These are phyloP conservation scores for Hyphopichia burtonii DNA, from an alignment of 1,139 yeast species.

Conservation along the genomic window DNA sequence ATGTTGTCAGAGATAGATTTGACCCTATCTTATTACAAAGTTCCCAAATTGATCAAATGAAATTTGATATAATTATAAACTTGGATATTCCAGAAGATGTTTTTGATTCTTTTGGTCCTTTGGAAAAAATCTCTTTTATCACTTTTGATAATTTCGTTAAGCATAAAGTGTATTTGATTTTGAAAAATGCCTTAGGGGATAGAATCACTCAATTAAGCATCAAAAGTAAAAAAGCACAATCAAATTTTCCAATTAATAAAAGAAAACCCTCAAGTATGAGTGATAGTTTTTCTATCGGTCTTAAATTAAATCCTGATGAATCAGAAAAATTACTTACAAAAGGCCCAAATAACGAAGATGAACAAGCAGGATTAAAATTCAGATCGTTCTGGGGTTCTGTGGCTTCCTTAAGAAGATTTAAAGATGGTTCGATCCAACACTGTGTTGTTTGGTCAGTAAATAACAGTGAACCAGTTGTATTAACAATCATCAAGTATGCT, in stretches of 20 bases:
- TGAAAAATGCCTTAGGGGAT: conserved; percentile 65
- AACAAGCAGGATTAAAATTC: conserved; percentile 60
- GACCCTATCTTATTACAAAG: conserved; percentile 76
- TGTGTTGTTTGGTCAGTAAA: conserved; percentile 81
- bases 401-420: conserved; percentile 84
- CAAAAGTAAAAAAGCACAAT: conserved; percentile 22
- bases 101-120: conserved; percentile 56
- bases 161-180: conserved; percentile 57
- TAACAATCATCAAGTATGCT: conserved; percentile 62
- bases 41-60: conserved; percentile 53
- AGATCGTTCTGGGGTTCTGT: conserved; percentile 87
- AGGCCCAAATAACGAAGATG: conserved; percentile 73
- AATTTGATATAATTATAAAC: conserved; percentile 63
- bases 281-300: conserved; percentile 53
- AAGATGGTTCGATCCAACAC: conserved; percentile 85
- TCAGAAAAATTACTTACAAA: conserved; percentile 79
- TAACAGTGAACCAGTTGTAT: conserved; percentile 63
- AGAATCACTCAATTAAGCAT: conserved; percentile 53
- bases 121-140: conserved; percentile 71
- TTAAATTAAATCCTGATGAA: conserved; percentile 69
- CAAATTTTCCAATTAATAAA: conserved; percentile 50
- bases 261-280: conserved; percentile 49
- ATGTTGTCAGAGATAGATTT: conserved; percentile 81
- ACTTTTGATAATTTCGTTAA: conserved; percentile 67
- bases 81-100: conserved; percentile 44